Conservation (phyloP, 1,139 yeast genomes). For the Yamadazyma diospyri region DNA sequence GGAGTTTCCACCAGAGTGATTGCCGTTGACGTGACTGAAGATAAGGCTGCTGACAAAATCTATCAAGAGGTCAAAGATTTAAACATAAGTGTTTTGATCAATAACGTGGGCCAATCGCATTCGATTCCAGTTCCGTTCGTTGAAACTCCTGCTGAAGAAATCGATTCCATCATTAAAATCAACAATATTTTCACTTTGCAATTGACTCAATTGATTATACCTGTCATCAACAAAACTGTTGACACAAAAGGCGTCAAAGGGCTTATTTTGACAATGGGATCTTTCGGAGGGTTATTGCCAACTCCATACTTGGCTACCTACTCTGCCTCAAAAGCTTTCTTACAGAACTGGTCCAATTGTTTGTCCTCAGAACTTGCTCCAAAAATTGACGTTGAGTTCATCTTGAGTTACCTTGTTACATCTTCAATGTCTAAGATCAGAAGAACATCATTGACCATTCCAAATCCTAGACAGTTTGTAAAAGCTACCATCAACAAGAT, state of each 20-base stretch:
- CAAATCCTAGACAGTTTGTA: conserved; percentile 81
- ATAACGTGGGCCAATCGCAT: conserved; percentile 94
- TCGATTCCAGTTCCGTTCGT: conserved; percentile 90
- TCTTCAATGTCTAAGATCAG: conserved; percentile 94
- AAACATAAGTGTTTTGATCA: conserved; percentile 71
- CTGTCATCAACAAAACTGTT: conserved; percentile 58
- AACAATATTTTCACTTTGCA: conserved; percentile 83
- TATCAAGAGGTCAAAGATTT: conserved; percentile 32
- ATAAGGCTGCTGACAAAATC: conserved; percentile 47
- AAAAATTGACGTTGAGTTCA: conserved; percentile 80
- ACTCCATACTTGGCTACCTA: conserved; percentile 90
- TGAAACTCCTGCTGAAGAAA: conserved; percentile 72
- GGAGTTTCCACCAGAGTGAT: conserved; percentile 62
- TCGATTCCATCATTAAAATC: conserved; percentile 75
- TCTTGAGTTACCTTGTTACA: conserved; percentile 87
- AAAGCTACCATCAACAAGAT: conserved; percentile 58
- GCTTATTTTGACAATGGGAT: conserved; percentile 89
- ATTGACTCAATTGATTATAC: conserved; percentile 74
- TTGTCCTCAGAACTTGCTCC: conserved; percentile 79
- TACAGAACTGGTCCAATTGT: conserved; percentile 90
- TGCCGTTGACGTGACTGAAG: conserved; percentile 78
- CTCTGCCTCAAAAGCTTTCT: conserved; percentile 93
- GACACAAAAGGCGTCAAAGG: conserved; percentile 48
- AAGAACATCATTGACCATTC: conserved; percentile 70
- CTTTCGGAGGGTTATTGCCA: conserved; percentile 92